Evolutionary conservation across 108 stramenopile genomes (phyloP).

Genomic region (Skeletonema potamos): DNA sequence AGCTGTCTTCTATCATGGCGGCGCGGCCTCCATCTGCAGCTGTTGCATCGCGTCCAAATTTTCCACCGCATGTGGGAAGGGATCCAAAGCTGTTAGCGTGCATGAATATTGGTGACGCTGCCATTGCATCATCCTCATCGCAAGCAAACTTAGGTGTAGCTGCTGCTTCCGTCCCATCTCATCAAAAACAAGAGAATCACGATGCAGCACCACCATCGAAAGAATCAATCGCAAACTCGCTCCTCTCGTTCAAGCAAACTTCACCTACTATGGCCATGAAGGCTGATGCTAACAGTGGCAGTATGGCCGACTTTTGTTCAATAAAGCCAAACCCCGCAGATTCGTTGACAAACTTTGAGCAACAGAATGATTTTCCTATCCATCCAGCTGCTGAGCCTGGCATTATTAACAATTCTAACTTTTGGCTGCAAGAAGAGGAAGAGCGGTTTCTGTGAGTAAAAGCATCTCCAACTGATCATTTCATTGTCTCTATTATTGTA

Average conservation of each 20-base stretch:
- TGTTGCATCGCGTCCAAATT: not conserved
- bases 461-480: not conserved
- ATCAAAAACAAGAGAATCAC: not conserved
- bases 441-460: slow-evolving; percentile 26
- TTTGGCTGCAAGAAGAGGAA: slow-evolving; percentile 42
- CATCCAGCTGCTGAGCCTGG: not conserved
- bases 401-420: slow-evolving; percentile 17
- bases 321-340: not conserved
- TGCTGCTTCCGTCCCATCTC: not conserved
- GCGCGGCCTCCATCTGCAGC: not conserved
- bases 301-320: not conserved
- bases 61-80: not conserved
- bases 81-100: not conserved
- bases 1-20: not conserved
- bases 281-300: not conserved
- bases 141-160: not conserved
- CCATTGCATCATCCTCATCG: not conserved
- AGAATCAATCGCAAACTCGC: not conserved
- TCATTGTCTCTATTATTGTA: not conserved
- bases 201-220: not conserved
- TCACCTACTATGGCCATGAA: not conserved
- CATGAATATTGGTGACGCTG: not conserved
- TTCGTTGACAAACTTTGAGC: not conserved
- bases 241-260: not conserved
- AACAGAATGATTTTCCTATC: not conserved